A percentile compares a stretch with the other conserved stretches of the same genome.
Conservation (phyloP, 495 filamentous ascomycete genomes). For the Aspergillus cristatus region DNA sequence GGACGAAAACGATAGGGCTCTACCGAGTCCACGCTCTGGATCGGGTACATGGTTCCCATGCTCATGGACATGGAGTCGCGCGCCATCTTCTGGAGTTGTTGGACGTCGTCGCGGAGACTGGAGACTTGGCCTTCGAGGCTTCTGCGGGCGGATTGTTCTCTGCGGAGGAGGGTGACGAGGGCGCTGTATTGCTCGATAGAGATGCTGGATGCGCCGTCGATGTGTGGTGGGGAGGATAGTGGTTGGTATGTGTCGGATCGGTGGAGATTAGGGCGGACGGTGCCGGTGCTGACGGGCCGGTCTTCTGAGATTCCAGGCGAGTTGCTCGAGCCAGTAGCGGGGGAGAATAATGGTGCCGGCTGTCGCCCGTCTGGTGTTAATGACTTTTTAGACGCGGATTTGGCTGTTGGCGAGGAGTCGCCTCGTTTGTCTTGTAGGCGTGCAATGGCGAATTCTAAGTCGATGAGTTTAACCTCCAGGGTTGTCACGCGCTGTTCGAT, state of each 20-base stretch:
- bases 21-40: conserved; percentile 24
- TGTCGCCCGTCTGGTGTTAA: conserved; percentile 7
- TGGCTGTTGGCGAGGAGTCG: conserved; percentile 10
- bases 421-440: conserved; percentile 34
- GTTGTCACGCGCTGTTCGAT: conserved; percentile 44
- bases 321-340: conserved; percentile 1
- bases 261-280: conserved; percentile 27
- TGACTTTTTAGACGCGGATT: conserved; percentile 9
- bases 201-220: conserved; percentile 19
- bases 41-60: conserved; percentile 28
- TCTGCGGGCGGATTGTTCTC: conserved; percentile 46
- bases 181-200: conserved; percentile 50
- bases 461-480: conserved; percentile 46
- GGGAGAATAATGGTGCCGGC: conserved; percentile 1
- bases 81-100: conserved; percentile 27
- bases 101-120: conserved; percentile 42
- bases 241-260: conserved; percentile 22
- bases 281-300: conserved; percentile 32
- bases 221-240: conserved; percentile 24
- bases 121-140: conserved; percentile 45
- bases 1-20: conserved; percentile 26
- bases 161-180: conserved; percentile 44
- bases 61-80: conserved; percentile 22
- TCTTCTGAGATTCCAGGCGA: conserved; percentile 7
- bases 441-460: conserved; percentile 46